These are phyloP conservation scores for Penicillium diatomitis DNA, from an alignment of 495 filamentous ascomycete genomes.

Conservation along the genomic window DNA sequence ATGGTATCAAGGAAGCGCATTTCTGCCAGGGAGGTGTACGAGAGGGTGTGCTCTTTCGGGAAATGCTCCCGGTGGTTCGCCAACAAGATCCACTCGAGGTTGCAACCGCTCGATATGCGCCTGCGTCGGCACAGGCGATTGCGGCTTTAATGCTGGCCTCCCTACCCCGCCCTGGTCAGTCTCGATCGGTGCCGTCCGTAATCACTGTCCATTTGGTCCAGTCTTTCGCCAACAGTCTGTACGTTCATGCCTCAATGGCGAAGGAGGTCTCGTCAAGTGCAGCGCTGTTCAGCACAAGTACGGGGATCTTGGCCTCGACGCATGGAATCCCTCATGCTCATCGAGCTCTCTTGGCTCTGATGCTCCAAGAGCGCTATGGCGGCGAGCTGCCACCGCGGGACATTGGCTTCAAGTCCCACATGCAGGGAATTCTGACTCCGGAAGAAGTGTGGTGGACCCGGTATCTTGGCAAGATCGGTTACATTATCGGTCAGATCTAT, in stretches of 20 bases:
- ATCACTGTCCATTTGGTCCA: constrained; percentile 39
- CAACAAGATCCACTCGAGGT: constrained; percentile 56
- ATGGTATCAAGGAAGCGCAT: constrained; percentile 55
- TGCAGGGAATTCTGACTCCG: constrained; percentile 37
- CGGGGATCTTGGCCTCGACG: constrained; percentile 51
- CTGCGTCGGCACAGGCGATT: constrained; percentile 28
- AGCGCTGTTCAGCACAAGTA: constrained; percentile 63
- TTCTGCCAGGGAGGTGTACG: constrained; percentile 85
- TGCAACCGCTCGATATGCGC: constrained; percentile 45
- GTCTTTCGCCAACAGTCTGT: constrained; percentile 44
- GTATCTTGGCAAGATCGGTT: constrained; percentile 43
- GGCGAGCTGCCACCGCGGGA: constrained; percentile 51
- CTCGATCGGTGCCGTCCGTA: constrained; percentile 19
- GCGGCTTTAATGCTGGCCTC: constrained; percentile 34
- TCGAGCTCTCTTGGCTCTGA: constrained; percentile 61
- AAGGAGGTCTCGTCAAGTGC: constrained; percentile 51
- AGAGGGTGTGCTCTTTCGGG: constrained; percentile 64
- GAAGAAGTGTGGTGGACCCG: constrained; percentile 52
- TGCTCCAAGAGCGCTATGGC: constrained; percentile 70
- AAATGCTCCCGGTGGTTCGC: constrained; percentile 51
- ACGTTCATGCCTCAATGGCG: constrained; percentile 38
- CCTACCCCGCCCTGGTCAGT: constrained; percentile 26
- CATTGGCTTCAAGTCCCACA: constrained; percentile 31
- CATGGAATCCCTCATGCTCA: constrained; percentile 67
- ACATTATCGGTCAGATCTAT: constrained; percentile 20